Percentiles rank a stretch among this genome's conserved stretches.
Evolutionary conservation across 1,284 basidiomycete species (phyloP).

Genomic region (Porogramme epimiltina): DNA sequence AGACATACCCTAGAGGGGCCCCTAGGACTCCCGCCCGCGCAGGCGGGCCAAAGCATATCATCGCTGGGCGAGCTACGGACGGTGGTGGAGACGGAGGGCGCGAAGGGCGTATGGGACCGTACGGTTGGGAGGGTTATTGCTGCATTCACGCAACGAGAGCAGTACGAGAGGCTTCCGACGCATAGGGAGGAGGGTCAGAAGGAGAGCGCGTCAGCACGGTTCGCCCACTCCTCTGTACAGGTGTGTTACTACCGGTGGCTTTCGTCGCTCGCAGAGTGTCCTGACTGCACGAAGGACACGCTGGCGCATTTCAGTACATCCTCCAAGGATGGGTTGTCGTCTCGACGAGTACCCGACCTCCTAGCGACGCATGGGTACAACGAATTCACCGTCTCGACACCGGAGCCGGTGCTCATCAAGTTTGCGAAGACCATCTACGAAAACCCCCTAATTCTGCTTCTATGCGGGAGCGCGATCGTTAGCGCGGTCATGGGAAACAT

Average conservation of each 20-base stretch:
- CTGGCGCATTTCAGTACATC: slow-evolving; percentile 69
- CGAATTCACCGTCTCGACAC: slow-evolving; percentile 88
- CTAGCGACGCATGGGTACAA: slow-evolving; percentile 83
- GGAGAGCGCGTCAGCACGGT: slow-evolving; percentile 39
- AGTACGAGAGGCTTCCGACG: slow-evolving; percentile 36
- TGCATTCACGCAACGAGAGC: slow-evolving; percentile 15
- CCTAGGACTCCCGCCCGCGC: slow-evolving; percentile 39
- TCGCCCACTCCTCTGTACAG: slow-evolving; percentile 40
- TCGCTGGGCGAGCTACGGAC: slow-evolving; percentile 28
- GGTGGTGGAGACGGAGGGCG: slow-evolving; percentile 31
- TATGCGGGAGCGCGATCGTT: slow-evolving; percentile 86
- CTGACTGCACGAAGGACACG: slow-evolving; percentile 52
- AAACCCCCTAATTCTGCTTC: slow-evolving; percentile 86
- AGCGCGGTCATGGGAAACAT: slow-evolving; percentile 91
- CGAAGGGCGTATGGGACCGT: slow-evolving; percentile 39
- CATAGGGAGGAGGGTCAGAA: slow-evolving; percentile 28
- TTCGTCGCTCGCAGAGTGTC: too few relatives aligned
- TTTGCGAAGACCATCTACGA: slow-evolving; percentile 95
- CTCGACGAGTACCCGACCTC: slow-evolving; percentile 66
- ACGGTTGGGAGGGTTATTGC: slow-evolving; percentile 40
- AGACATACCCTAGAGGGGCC: slow-evolving; percentile 56
- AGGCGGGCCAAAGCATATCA: slow-evolving; percentile 29
- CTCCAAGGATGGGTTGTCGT: slow-evolving; percentile 60
- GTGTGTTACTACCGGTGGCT: slow-evolving; percentile 38
- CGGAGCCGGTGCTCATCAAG: slow-evolving; percentile 82